These are phyloP conservation scores for Tylopilus intermedius DNA, from an alignment of 768 basidiomycete genomes.

Conservation along the genomic window DNA sequence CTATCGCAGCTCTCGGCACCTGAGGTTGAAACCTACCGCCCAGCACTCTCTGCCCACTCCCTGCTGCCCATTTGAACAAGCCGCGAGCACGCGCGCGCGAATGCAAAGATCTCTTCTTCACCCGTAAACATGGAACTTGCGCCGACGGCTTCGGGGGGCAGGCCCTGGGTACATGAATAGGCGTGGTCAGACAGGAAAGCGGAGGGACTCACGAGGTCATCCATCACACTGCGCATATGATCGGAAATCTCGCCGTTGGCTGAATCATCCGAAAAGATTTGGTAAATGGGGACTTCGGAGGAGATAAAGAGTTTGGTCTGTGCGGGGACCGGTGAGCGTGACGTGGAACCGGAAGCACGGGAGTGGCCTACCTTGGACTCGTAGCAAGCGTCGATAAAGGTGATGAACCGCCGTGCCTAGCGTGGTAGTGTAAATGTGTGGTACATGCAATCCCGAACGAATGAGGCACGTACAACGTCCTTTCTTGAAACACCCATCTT, in stretches of 20 bases:
- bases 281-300: conserved; percentile 86
- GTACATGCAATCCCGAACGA: background rate
- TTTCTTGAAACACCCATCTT: conserved; percentile 84
- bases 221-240: conserved; percentile 92
- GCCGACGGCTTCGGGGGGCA: conserved; percentile 72
- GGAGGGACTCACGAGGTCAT: conserved; percentile 67
- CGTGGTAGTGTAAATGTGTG: background rate
- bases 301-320: conserved; percentile 89
- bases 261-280: conserved; percentile 80
- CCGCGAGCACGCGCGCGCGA: conserved; percentile 87
- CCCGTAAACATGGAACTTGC: conserved; percentile 89
- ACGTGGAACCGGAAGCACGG: background rate
- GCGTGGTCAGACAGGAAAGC: background rate
- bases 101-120: conserved; percentile 96
- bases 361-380: conserved; percentile 65
- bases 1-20: too few species aligned
- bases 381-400: conserved; percentile 95
- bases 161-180: conserved; percentile 46
- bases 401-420: conserved; percentile 91
- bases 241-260: conserved; percentile 51
- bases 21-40: conserved; percentile 4
- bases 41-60: conserved; percentile 66
- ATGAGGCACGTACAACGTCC: conserved; percentile 57
- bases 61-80: conserved; percentile 87
- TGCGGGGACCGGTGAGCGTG: conserved; percentile 48